phyloP scores from a whole-genome alignment of 1,284 basidiomycete species.

The Cutaneotrichosporon sp. region DNA sequence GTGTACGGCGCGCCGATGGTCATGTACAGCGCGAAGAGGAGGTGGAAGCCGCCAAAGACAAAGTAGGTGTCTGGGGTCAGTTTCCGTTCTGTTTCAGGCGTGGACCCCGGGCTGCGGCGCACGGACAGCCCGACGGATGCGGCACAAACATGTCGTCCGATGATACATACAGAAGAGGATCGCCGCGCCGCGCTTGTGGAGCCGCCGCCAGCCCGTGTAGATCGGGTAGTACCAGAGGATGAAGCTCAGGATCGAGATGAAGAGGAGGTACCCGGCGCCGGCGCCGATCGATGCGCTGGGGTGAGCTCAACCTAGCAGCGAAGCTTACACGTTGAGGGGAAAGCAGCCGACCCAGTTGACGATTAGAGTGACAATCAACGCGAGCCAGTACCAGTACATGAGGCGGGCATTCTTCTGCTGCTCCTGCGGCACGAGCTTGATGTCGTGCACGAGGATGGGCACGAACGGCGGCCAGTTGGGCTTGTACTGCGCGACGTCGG shows the following conservation, averaged over 20 bases:
- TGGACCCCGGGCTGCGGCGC: background rate
- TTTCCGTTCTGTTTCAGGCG: background rate
- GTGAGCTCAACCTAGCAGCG: background rate
- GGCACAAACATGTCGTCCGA: conserved; percentile 2
- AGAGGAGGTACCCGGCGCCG: conserved; percentile 64
- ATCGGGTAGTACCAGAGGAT: conserved; percentile 92
- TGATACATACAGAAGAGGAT: conserved; percentile 56
- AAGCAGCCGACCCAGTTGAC: conserved; percentile 92
- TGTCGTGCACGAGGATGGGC: conserved; percentile 91
- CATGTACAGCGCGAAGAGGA: conserved; percentile 84
- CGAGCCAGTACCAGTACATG: conserved; percentile 84
- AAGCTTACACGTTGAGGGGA: conserved; percentile 62
- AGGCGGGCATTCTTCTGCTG: conserved; percentile 76
- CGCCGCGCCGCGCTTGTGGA: conserved; percentile 54
- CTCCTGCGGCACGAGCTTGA: conserved; percentile 83
- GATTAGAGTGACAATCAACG: conserved; percentile 73
- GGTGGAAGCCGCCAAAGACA: conserved; percentile 90
- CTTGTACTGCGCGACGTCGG: conserved; percentile 37
- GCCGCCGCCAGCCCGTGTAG: conserved; percentile 97
- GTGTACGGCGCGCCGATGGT: conserved; percentile 84
- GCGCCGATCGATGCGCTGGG: conserved; percentile 31
- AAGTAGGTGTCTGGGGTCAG: conserved; percentile 78
- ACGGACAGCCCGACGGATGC: background rate
- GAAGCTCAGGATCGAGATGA: conserved; percentile 81
- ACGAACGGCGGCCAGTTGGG: conserved; percentile 62